phyloP scores from a whole-genome alignment of 768 basidiomycete genomes.

The Auriscalpium microsporum region DNA sequence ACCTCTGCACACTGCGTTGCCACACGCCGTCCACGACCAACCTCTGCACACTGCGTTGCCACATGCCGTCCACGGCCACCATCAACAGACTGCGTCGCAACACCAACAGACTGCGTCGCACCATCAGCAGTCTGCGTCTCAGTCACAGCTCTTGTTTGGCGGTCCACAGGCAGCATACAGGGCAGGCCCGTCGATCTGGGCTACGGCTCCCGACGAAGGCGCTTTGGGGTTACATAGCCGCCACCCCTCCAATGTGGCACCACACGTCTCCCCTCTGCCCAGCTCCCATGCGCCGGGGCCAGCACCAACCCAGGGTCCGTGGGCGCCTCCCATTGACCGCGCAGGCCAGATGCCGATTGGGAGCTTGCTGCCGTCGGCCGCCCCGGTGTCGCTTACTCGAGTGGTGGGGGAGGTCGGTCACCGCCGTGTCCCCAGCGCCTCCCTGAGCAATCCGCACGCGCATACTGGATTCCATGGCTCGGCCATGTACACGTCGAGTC shows the following conservation, averaged over 20 bases:
- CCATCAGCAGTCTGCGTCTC: slow-evolving; percentile 21
- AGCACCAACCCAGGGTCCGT: slow-evolving; percentile 5
- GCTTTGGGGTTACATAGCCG: slow-evolving; percentile 12
- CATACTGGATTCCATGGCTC: neutral
- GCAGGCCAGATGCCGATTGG: slow-evolving; percentile 1
- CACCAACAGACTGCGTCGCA: slow-evolving; percentile 14
- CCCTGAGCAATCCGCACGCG: neutral
- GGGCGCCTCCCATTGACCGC: slow-evolving; percentile 5
- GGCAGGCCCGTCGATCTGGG: slow-evolving; percentile 59
- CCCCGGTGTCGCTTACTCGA: neutral
- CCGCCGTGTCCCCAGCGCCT: neutral
- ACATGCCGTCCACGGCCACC: slow-evolving; percentile 4
- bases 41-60: slow-evolving; percentile 1
- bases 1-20: neutral
- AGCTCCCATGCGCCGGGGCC: neutral
- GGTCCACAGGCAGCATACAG: slow-evolving; percentile 24
- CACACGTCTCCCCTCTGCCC: slow-evolving; percentile 1
- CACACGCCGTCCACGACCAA: slow-evolving; percentile 7
- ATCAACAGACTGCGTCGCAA: slow-evolving; percentile 6
- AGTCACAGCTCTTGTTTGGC: slow-evolving; percentile 44
- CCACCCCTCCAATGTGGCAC: neutral
- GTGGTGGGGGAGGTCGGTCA: neutral
- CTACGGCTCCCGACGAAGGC: slow-evolving; percentile 43
- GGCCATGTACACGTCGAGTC: neutral
- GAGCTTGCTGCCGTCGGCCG: neutral